Evolutionary conservation across 106 monocot species (phyloP).

Genomic region (Narthecium ossifragum): DNA sequence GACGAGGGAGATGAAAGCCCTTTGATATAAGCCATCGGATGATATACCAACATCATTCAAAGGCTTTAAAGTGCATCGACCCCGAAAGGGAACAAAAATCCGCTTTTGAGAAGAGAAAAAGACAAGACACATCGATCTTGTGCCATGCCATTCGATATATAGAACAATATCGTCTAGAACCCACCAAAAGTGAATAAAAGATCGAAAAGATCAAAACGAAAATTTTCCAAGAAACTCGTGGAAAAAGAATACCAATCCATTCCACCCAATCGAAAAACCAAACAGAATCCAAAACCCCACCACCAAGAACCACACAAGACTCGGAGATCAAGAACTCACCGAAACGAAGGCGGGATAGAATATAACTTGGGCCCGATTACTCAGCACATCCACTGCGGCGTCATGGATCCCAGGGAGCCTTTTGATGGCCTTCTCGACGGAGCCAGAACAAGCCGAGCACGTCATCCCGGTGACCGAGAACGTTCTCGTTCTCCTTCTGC

Average conservation of each 20-base stretch:
- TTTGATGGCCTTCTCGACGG: slow-evolving; percentile 88
- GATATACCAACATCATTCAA: too few species aligned
- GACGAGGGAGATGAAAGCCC: too few species aligned
- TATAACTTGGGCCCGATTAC: slow-evolving; percentile 56
- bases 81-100: too few species aligned
- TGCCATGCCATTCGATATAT: too few species aligned
- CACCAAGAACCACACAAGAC: background rate
- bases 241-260: background rate
- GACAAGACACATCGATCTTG: too few species aligned
- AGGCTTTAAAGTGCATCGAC: too few species aligned
- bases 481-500: slow-evolving; percentile 17
- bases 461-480: slow-evolving; percentile 72
- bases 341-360: slow-evolving; percentile 57
- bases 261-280: background rate
- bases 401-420: slow-evolving; percentile 75
- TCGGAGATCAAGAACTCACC: slow-evolving; percentile 28
- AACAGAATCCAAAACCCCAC: background rate
- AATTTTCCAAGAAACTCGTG: background rate
- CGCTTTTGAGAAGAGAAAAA: too few species aligned
- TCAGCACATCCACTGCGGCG: slow-evolving; percentile 77
- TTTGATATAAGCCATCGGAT: too few species aligned
- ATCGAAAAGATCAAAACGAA: background rate
- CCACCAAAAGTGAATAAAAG: background rate
- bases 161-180: too few species aligned
- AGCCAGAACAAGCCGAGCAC: slow-evolving; percentile 76